Conservation (phyloP, 2,329 filamentous ascomycete species). For the Cryphonectria japonica region DNA sequence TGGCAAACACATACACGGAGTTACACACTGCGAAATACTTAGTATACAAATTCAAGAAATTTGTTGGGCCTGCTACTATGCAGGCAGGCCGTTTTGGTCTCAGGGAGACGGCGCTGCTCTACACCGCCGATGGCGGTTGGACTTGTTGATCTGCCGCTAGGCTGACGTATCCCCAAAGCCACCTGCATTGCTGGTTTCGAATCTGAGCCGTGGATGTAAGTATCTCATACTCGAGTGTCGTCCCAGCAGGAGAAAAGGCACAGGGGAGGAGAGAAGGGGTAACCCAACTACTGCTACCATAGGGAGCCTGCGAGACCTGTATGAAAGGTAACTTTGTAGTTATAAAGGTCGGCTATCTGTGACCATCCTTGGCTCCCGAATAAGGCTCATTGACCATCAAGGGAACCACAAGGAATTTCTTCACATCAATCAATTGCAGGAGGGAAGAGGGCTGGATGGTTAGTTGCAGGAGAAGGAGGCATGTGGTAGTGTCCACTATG, state of each 20-base stretch:
- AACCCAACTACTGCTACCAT: background rate
- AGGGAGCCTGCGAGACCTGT: background rate
- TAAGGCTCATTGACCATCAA: background rate
- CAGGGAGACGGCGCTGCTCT: slow-evolving; percentile 2
- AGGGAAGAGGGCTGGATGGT: background rate
- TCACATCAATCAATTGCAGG: background rate
- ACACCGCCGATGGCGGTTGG: slow-evolving; percentile 29
- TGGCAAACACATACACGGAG: background rate
- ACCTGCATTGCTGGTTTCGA: slow-evolving; percentile 7
- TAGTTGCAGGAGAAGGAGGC: slow-evolving; percentile 2
- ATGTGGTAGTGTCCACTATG: background rate
- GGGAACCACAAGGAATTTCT: background rate
- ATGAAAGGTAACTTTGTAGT: too few relatives aligned
- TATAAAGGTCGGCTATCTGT: background rate
- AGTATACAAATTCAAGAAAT: background rate
- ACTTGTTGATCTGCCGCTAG: slow-evolving; percentile 19
- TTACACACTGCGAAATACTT: background rate
- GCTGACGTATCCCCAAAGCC: slow-evolving; percentile 7
- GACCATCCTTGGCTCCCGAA: background rate
- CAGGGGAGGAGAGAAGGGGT: background rate
- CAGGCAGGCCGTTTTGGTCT: background rate
- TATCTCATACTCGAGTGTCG: background rate
- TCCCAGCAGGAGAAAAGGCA: background rate
- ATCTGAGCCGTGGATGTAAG: slow-evolving; percentile 3
- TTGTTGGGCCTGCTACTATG: background rate